These are phyloP conservation scores for Conticribra weissflogii DNA, from an alignment of 108 stramenopile species.

Conservation along the genomic window DNA sequence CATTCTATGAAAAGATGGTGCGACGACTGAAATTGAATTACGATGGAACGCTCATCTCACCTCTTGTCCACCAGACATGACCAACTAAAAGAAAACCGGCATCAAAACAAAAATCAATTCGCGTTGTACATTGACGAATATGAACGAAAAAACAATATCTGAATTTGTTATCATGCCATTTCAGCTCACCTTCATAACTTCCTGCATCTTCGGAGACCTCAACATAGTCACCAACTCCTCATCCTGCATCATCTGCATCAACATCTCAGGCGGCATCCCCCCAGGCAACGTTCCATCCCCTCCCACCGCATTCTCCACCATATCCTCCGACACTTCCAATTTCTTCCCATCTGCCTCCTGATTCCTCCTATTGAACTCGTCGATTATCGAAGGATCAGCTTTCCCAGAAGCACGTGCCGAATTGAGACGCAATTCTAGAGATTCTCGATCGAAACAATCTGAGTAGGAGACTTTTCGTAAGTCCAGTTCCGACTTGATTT, in stretches of 20 bases:
- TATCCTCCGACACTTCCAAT: slow-evolving; percentile 51
- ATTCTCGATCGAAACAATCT: slow-evolving; percentile 80
- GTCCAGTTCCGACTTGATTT: slow-evolving; percentile 71
- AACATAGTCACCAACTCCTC: slow-evolving; percentile 64
- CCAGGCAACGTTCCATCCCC: slow-evolving; percentile 70
- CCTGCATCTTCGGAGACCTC: slow-evolving; percentile 64
- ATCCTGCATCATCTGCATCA: slow-evolving; percentile 51
- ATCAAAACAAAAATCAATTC: too few relatives aligned
- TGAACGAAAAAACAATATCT: too few relatives aligned
- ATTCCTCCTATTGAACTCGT: slow-evolving; percentile 57
- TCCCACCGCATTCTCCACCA: slow-evolving; percentile 39
- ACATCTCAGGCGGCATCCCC: slow-evolving; percentile 60
- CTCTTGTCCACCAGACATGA: slow-evolving; percentile 58
- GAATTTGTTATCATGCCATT: too few relatives aligned
- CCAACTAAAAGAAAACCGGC: too few relatives aligned
- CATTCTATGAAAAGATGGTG: background rate
- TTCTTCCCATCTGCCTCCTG: slow-evolving; percentile 41
- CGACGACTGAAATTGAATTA: background rate
- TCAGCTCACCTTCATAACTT: slow-evolving; percentile 56
- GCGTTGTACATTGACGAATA: too few relatives aligned
- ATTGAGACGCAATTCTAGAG: slow-evolving; percentile 37
- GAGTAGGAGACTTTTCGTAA: slow-evolving; percentile 47
- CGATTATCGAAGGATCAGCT: slow-evolving; percentile 58
- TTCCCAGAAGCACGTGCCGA: slow-evolving; percentile 55
- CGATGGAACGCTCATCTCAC: background rate